Percentiles rank a stretch among this genome's conserved stretches.
Evolutionary conservation across 257 asterid species (phyloP).

Genomic region (Mentha longifolia): DNA sequence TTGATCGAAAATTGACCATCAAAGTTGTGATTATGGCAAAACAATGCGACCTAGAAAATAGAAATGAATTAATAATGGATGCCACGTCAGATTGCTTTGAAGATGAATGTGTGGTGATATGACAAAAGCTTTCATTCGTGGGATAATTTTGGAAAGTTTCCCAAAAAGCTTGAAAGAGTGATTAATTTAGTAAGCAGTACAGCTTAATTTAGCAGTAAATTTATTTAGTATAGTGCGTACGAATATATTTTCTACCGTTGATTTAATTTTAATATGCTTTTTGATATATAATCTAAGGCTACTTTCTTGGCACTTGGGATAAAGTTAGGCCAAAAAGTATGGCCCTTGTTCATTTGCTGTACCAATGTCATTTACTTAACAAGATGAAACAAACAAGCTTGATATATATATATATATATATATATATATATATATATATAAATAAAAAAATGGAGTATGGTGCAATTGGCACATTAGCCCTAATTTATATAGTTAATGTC

Average conservation of each 20-base stretch:
- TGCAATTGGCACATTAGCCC: too few relatives aligned
- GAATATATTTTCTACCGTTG: not conserved
- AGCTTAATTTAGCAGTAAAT: too few relatives aligned
- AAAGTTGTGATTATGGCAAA: too few relatives aligned
- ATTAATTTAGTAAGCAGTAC: not conserved
- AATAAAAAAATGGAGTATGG: too few relatives aligned
- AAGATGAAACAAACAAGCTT: too few relatives aligned
- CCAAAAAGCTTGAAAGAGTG: not conserved
- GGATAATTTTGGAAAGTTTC: constrained; percentile 22
- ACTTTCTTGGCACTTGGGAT: not conserved
- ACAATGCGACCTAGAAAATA: too few relatives aligned
- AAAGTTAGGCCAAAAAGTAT: constrained; percentile 10
- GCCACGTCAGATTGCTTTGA: not conserved
- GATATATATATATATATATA: too few relatives aligned
- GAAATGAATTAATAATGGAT: too few relatives aligned
- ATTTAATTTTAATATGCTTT: constrained; percentile 7
- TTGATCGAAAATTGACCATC: too few relatives aligned
- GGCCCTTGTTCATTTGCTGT: not conserved
- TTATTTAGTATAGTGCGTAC: not conserved
- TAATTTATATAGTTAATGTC: too few relatives aligned
- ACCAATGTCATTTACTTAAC: too few relatives aligned
- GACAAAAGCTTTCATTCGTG: not conserved
- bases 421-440: too few relatives aligned
- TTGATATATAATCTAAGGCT: not conserved
- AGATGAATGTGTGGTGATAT: not conserved